Conservation (phyloP, 257 asterid genomes). For the Solanum chmielewskii region DNA sequence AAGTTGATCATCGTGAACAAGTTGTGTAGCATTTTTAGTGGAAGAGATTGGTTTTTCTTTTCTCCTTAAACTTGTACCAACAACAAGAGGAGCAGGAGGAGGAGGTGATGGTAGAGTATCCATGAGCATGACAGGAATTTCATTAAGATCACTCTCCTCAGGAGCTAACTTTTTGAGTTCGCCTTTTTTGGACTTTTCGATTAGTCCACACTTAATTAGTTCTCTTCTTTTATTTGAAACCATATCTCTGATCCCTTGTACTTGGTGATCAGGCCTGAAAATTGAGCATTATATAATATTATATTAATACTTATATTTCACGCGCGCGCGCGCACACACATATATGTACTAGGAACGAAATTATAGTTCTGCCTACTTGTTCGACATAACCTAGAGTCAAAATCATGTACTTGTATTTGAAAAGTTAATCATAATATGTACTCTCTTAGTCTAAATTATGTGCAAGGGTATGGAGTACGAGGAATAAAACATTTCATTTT, state of each 20-base stretch:
- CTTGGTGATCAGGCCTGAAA: constrained; percentile 1
- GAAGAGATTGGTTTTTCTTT: too few relatives aligned
- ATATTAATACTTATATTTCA: background rate
- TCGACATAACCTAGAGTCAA: background rate
- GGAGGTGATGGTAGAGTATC: background rate
- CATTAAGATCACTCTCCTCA: background rate
- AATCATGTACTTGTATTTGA: too few relatives aligned
- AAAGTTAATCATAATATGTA: too few relatives aligned
- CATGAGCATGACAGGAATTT: background rate
- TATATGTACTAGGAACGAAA: background rate
- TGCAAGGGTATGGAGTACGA: too few relatives aligned
- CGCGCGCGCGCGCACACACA: too few relatives aligned
- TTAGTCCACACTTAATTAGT: background rate
- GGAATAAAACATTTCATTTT: too few relatives aligned
- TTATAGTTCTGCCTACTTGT: background rate
- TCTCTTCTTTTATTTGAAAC: background rate
- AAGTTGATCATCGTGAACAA: background rate
- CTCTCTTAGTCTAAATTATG: background rate
- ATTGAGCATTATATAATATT: background rate
- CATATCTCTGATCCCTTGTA: background rate
- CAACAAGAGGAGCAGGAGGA: background rate
- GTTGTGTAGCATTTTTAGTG: too few relatives aligned
- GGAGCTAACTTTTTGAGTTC: background rate
- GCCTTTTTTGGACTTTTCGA: background rate
- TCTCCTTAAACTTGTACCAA: too few relatives aligned